phyloP scores from a whole-genome alignment of 768 basidiomycete genomes.

The Boletales sp. region DNA sequence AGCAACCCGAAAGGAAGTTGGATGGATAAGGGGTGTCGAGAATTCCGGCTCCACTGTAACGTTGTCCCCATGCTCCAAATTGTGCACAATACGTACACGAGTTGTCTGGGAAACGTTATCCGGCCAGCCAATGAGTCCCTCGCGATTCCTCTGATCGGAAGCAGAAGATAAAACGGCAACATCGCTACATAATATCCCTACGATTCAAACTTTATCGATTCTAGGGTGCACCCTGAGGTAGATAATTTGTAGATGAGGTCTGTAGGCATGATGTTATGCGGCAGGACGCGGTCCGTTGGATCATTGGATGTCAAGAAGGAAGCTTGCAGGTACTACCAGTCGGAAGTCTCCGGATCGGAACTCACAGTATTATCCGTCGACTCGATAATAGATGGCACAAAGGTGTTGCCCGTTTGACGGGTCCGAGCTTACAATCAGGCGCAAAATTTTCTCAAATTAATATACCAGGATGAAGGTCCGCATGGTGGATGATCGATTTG shows the following conservation, averaged over 20 bases:
- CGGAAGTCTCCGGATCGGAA: conserved; percentile 26
- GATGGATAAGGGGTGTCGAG: not conserved
- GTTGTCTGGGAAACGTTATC: conserved; percentile 20
- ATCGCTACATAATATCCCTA: conserved; percentile 31
- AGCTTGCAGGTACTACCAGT: not conserved
- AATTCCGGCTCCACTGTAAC: conserved; percentile 19
- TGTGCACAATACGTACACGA: conserved; percentile 9
- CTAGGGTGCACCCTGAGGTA: conserved; percentile 32
- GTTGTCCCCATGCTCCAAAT: conserved; percentile 20
- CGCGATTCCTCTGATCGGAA: conserved; percentile 22
- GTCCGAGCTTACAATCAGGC: conserved; percentile 15
- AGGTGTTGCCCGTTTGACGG: conserved; percentile 11
- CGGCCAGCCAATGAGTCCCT: conserved; percentile 9
- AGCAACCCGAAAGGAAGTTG: conserved; percentile 1
- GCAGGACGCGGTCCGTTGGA: conserved; percentile 8
- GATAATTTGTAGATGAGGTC: conserved; percentile 10
- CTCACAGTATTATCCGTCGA: conserved; percentile 9
- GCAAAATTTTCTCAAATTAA: conserved; percentile 3
- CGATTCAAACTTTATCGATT: conserved; percentile 20
- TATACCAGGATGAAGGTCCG: conserved; percentile 7
- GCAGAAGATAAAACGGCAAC: conserved; percentile 19
- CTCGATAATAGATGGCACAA: not conserved
- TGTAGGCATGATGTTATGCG: conserved; percentile 1
- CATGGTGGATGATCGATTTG: no score
- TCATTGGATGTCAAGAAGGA: conserved; percentile 1